Percentiles rank a stretch among this genome's conserved stretches.
These are phyloP conservation scores for Scytalidium sp. DNA, from an alignment of 2,329 filamentous ascomycete genomes.

Conservation along the genomic window DNA sequence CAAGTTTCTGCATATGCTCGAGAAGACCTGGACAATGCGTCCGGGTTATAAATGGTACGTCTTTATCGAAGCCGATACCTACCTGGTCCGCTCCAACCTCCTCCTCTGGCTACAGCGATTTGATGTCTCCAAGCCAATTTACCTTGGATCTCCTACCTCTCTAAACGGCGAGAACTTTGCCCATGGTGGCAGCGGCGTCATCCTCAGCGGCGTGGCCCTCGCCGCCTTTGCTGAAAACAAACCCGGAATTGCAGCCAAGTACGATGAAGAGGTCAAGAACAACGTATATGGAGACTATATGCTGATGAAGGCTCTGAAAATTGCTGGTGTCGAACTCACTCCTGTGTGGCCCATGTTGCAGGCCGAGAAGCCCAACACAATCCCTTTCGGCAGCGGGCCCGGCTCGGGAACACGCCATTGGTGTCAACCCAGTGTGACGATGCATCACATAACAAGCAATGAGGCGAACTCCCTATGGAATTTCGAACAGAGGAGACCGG, in stretches of 20 bases:
- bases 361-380: constrained; percentile 49
- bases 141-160: constrained; percentile 48
- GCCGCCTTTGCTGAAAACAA: constrained; percentile 40
- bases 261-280: constrained; percentile 37
- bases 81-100: constrained; percentile 52
- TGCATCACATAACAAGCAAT: constrained; percentile 52
- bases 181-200: constrained; percentile 55
- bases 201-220: constrained; percentile 51
- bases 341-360: constrained; percentile 52
- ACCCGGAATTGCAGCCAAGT: constrained; percentile 41
- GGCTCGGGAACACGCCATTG: constrained; percentile 37
- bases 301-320: constrained; percentile 43
- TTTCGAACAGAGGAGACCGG: constrained; percentile 40
- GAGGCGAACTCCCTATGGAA: constrained; percentile 51
- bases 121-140: constrained; percentile 40
- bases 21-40: constrained; percentile 48
- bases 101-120: constrained; percentile 44
- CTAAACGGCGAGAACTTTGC: constrained; percentile 43
- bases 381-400: constrained; percentile 36
- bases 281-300: constrained; percentile 53
- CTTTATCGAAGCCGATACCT: constrained; percentile 58
- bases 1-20: constrained; percentile 59
- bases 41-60: constrained; percentile 57
- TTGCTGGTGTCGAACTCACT: constrained; percentile 40
- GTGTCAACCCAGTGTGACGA: constrained; percentile 55